phyloP scores from a whole-genome alignment of 2,329 filamentous ascomycete genomes.

The Verticillium albo-atrum region DNA sequence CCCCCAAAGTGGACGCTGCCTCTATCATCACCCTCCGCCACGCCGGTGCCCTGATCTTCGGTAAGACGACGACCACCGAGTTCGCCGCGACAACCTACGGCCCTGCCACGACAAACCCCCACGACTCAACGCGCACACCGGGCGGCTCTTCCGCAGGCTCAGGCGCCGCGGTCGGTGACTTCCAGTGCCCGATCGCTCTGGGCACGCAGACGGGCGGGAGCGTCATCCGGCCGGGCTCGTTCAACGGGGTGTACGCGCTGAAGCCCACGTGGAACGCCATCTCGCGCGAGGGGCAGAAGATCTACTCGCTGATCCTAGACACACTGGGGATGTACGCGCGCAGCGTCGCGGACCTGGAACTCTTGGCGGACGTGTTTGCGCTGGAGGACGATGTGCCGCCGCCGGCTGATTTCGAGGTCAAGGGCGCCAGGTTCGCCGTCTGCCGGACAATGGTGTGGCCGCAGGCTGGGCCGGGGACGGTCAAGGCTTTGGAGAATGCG shows the following conservation, averaged over 20 bases:
- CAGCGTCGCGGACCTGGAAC: slow-evolving; percentile 51
- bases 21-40: slow-evolving; percentile 46
- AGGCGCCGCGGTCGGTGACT: slow-evolving; percentile 61
- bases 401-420: slow-evolving; percentile 25
- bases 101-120: slow-evolving; percentile 55
- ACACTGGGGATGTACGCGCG: slow-evolving; percentile 59
- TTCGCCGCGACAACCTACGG: slow-evolving; percentile 55
- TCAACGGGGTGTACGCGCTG: slow-evolving; percentile 59
- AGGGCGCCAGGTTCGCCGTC: slow-evolving; percentile 49
- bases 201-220: slow-evolving; percentile 65
- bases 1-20: slow-evolving; percentile 45
- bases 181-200: slow-evolving; percentile 55
- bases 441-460: slow-evolving; percentile 49
- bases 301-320: slow-evolving; percentile 55
- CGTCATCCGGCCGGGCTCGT: slow-evolving; percentile 59
- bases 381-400: slow-evolving; percentile 44
- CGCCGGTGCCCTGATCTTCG: slow-evolving; percentile 53
- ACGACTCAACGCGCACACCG: slow-evolving; percentile 59
- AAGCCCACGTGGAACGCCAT: slow-evolving; percentile 65
- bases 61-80: slow-evolving; percentile 53
- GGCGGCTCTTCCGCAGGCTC: slow-evolving; percentile 66
- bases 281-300: slow-evolving; percentile 55
- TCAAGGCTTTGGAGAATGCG: slow-evolving; percentile 35
- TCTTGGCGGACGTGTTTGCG: slow-evolving; percentile 49
- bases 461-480: slow-evolving; percentile 37